Base-by-base conservation (phyloP, 208 protist genomes). In the Acanthamoeba castellanii region DNA sequence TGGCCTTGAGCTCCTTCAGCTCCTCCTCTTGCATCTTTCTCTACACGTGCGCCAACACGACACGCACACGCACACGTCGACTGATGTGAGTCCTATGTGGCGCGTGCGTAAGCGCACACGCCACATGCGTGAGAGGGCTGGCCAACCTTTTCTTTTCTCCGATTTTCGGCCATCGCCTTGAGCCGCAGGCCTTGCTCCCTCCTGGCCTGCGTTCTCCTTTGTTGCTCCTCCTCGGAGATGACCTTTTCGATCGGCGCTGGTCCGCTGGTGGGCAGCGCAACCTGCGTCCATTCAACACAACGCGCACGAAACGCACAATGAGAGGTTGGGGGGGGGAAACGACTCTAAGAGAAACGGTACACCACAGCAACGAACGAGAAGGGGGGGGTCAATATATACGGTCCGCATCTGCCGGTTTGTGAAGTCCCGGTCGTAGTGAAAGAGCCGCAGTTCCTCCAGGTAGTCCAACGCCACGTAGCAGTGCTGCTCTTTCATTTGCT, bases 401-500 rank as follows among this genome's bases (percentile, higher is more conserved):
- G 30, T 72, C 13, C 66, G 30, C 66, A 27, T 74, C n/a, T 68
- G 45, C 16, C 42, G 1, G 25, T 32, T 42, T 16, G 68, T 42
- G 32, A 76, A 76, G 32, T 30, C 68, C 25, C n/a, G 27, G 68
- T 76, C 68, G 68, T 76, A 20, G 22, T 76, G 68, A 5, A 32
- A 76, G 68, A 76, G 61, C 61, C 42, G 14, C 30, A 92, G 32
- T 13, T 92, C 87, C 25, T 64, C 87, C 32, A 42, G 16, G 32
- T 74, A 92, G 66, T 92, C 42, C 18, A 52, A 27, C 30, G 87
- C 55, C 45, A 72, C 59, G 8, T 68, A 92, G 61, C 55, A 78
- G 30, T 92, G 57, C 34, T 92, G 55, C 32, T 92, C 87, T 32
- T 92, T 92, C 25, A 74, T 74, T 45, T 64, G 37, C 87, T 92